Evolutionary conservation across 2,329 filamentous ascomycete genomes (phyloP).

Genomic region (Aspergillus carbonarius): DNA sequence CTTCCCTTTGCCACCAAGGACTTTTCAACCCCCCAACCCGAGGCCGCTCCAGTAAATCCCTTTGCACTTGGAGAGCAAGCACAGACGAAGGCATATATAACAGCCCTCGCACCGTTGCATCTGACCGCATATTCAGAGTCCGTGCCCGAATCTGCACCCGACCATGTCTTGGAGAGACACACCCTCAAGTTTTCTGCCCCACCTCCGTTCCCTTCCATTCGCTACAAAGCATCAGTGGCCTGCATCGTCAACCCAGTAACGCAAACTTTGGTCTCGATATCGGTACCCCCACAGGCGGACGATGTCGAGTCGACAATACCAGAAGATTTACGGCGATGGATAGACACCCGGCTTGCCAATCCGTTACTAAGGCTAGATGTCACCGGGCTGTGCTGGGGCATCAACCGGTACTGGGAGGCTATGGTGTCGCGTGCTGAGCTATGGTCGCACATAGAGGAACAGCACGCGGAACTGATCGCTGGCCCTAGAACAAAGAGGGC

Average conservation of each 20-base stretch:
- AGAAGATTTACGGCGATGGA: conserved; percentile 34
- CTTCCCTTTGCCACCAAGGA: conserved; percentile 40
- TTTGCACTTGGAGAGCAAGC: conserved; percentile 54
- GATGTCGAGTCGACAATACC: conserved; percentile 29
- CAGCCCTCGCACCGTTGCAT: conserved; percentile 67
- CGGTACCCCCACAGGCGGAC: conserved; percentile 20
- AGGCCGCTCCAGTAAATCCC: conserved; percentile 61
- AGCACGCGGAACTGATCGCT: conserved; percentile 19
- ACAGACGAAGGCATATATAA: conserved; percentile 67
- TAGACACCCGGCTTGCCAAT: conserved; percentile 34
- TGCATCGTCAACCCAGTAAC: conserved; percentile 38
- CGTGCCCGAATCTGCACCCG: conserved; percentile 18
- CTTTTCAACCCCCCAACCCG: conserved; percentile 23
- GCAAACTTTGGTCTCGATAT: conserved; percentile 35
- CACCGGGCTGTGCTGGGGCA: conserved; percentile 43
- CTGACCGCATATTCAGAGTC: conserved; percentile 45
- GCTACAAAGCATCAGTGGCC: conserved; percentile 35
- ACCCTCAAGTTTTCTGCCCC: conserved; percentile 37
- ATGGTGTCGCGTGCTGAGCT: conserved; percentile 37
- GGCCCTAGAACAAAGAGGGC: conserved; percentile 5
- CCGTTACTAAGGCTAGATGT: conserved; percentile 39
- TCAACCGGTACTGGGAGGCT: conserved; percentile 45
- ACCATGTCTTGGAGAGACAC: conserved; percentile 33
- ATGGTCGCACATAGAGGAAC: conserved; percentile 37
- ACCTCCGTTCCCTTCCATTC: conserved; percentile 33